phyloP scores from a whole-genome alignment of 768 basidiomycete species.

The Xanthoconium purpureum region DNA sequence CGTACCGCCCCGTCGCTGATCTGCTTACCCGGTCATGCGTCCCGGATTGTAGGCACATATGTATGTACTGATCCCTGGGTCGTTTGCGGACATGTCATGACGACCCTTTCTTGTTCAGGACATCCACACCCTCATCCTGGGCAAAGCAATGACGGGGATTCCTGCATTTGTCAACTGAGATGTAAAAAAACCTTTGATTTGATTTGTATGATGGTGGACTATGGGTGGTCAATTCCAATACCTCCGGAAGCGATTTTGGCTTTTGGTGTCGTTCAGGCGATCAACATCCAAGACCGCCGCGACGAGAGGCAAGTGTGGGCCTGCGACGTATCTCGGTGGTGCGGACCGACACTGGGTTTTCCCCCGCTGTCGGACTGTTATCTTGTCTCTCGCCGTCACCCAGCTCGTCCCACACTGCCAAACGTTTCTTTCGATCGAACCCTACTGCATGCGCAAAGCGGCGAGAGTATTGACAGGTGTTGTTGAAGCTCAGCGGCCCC shows the following conservation, averaged over 20 bases:
- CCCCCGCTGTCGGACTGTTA: not conserved
- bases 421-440: not conserved
- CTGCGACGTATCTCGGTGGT: not conserved
- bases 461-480: no score
- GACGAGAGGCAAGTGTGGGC: not conserved
- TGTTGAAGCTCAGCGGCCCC: no score
- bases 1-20: not conserved
- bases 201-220: not conserved
- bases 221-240: not conserved
- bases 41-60: constrained; percentile 48
- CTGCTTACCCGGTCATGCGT: not conserved
- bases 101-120: constrained; percentile 46
- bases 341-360: not conserved
- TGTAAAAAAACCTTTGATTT: not conserved
- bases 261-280: not conserved
- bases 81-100: not conserved
- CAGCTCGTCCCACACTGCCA: not conserved
- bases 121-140: constrained; percentile 88
- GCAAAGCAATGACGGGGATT: constrained; percentile 88
- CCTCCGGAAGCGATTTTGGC: not conserved
- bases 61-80: constrained; percentile 34
- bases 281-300: not conserved
- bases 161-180: constrained; percentile 72
- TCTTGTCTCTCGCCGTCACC: not conserved
- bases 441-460: no score